Base-by-base conservation (phyloP, 225 moss, liverwort and hornwort species). In the Takakia lepidozioides region DNA sequence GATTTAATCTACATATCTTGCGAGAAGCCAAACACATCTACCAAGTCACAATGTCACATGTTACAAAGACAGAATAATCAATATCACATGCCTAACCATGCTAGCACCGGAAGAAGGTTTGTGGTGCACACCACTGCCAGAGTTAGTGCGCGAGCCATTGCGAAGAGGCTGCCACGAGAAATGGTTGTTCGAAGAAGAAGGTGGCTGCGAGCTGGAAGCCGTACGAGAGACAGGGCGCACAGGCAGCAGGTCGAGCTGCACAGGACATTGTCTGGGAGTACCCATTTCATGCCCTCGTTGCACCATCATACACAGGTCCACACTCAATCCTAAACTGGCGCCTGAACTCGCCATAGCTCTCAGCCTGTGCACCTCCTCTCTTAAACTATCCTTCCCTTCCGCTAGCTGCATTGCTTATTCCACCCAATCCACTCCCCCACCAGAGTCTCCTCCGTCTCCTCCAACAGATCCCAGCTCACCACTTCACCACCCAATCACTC, bases 201-300 rank as follows among this genome's bases (percentile, higher is more conserved):
- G 64, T 0, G 81, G 60, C 17, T 64, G 79, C 22, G 36, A 42
- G 9, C 37, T 23, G 48, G 74, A 57, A 66, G 65, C 44, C 2
- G 68, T 75, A 68, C 67, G 63, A n/a, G 87, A 72, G 52, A 84
- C 81, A 13, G 88, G 59, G 0, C 87, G 88, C 5, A 32, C 36
- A 1, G 93, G 93, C 11, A 93, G 70, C 3, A 93, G 76, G 78
- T 93, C 93, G 29, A 93, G 65, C 73, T 93, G 92, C 54, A 93
- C 88, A 0, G 92, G 92, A 29, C 32, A 32, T 32, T 78, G 83
- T 24, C 82, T 69, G n/a, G 87, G 56, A 13, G 79, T 11, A 32
- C 8, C 32, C 11, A 69, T 60, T 25, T 61, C 78, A 10, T 65
- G 74, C 2, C 72, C 70, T 0, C 76, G 72, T 27, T 76, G 73